Conservation (phyloP, 225 moss, liverwort and hornwort species). For the Ulota crispa region DNA sequence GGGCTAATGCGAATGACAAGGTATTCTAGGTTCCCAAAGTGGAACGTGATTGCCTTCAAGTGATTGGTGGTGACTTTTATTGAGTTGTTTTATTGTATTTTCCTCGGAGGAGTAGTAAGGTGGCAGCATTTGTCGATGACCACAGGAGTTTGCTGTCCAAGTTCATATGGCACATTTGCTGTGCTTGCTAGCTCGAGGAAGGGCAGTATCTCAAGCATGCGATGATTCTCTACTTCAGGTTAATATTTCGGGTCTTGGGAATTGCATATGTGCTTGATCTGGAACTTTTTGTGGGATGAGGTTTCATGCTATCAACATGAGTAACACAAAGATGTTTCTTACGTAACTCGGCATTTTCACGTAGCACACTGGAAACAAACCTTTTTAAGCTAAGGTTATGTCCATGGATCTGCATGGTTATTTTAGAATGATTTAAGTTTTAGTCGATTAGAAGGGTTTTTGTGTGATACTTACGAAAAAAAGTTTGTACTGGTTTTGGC, state of each 20-base stretch:
- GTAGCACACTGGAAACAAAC: neutral
- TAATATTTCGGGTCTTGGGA: slow-evolving; percentile 11
- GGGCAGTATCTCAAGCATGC: slow-evolving; percentile 67
- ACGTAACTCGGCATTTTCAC: neutral
- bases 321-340: neutral
- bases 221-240: slow-evolving; percentile 82
- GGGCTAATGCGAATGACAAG: slow-evolving; percentile 95
- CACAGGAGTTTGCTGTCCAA: slow-evolving; percentile 73
- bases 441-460: neutral
- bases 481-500: slow-evolving; percentile 14
- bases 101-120: neutral
- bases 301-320: neutral
- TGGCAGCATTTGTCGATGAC: neutral
- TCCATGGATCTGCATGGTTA: neutral
- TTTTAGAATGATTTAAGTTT: neutral
- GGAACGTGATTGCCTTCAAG: neutral
- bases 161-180: slow-evolving; percentile 91
- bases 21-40: slow-evolving; percentile 27
- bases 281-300: neutral
- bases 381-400: neutral
- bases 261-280: neutral
- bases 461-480: neutral
- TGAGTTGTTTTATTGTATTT: neutral
- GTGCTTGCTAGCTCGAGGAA: slow-evolving; percentile 80
- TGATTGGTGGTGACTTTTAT: neutral